phyloP scores from a whole-genome alignment of 2,329 filamentous ascomycete species.

The Cladosporium colombiae region DNA sequence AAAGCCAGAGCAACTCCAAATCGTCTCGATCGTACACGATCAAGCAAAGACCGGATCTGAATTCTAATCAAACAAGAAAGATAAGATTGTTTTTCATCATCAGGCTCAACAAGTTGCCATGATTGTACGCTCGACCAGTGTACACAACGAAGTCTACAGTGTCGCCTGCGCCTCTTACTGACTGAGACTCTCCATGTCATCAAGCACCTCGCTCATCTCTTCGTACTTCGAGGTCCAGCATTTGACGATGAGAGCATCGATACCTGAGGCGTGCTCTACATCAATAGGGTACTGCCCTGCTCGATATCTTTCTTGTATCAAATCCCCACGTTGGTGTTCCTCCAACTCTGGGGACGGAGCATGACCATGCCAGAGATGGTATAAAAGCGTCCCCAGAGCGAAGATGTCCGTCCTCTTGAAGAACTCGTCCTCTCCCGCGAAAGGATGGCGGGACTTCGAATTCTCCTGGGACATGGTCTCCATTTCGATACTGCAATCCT shows the following conservation, averaged over 20 bases:
- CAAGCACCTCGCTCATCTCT: not conserved
- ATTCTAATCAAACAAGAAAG: no score
- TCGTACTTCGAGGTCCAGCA: constrained; percentile 10
- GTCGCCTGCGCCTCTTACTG: not conserved
- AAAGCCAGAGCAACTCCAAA: no score
- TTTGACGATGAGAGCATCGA: not conserved
- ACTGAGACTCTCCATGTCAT: not conserved
- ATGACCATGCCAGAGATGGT: constrained; percentile 5
- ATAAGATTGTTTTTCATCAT: no score
- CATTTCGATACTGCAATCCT: constrained; percentile 18
- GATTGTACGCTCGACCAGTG: not conserved
- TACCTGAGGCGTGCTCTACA: not conserved
- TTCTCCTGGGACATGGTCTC: constrained; percentile 17
- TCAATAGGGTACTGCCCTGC: constrained; percentile 7
- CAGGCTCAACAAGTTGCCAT: no score
- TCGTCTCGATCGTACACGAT: no score
- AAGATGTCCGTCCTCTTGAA: not conserved
- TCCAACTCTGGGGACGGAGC: not conserved
- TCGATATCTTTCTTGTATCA: constrained; percentile 2
- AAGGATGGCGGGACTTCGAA: constrained; percentile 21
- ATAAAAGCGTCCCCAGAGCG: constrained; percentile 1
- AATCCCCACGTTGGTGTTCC: not conserved
- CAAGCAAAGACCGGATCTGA: no score
- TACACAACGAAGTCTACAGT: not conserved
- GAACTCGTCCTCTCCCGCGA: constrained; percentile 18